A percentile compares a stretch with the other conserved stretches of the same genome.
Evolutionary conservation across 179 eudicot species (phyloP).

Genomic region (Beta lomatogona): DNA sequence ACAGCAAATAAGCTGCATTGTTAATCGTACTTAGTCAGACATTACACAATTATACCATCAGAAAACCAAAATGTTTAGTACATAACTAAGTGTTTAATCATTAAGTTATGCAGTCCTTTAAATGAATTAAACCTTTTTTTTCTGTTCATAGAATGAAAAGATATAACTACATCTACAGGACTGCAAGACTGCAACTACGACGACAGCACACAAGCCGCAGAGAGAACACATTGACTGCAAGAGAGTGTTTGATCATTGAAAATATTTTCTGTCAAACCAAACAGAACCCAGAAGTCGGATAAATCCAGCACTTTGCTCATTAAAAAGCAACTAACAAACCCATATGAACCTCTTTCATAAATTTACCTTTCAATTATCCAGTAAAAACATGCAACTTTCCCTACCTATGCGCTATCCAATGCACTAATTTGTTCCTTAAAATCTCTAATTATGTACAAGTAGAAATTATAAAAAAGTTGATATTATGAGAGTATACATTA

Average conservation of each 20-base stretch:
- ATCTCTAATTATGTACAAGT: no score
- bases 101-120: neutral
- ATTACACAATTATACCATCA: neutral
- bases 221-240: no score
- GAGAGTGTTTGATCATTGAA: no score
- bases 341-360: neutral
- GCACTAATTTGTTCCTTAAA: no score
- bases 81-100: neutral
- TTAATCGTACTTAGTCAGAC: neutral
- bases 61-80: neutral
- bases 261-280: neutral
- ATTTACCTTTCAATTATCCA: neutral
- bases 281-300: neutral
- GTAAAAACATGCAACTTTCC: no score
- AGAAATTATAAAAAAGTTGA: no score
- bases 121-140: neutral
- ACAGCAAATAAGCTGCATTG: neutral
- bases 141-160: no score
- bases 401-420: no score
- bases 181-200: no score
- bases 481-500: no score
- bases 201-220: no score
- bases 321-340: neutral
- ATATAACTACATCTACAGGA: no score
- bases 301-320: neutral